Conservation (phyloP, 768 basidiomycete species). For the Neoboletus brunneissimus region DNA sequence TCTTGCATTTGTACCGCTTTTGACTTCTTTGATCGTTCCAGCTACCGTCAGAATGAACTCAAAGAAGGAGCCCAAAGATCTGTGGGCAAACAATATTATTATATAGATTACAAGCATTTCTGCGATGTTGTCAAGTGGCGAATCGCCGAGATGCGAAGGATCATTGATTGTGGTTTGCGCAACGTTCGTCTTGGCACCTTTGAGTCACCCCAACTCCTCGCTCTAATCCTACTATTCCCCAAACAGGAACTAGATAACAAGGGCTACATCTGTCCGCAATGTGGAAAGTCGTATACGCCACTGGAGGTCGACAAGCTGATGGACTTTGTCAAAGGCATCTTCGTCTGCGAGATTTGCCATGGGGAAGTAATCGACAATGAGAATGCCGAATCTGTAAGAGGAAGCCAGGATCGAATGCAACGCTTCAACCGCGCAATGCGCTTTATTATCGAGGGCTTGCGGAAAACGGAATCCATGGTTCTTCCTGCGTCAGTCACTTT, state of each 20-base stretch:
- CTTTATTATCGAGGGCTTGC: slow-evolving; percentile 81
- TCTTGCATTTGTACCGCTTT: background rate
- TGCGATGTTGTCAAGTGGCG: slow-evolving; percentile 99
- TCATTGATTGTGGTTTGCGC: slow-evolving; percentile 85
- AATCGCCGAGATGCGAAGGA: slow-evolving; percentile 86
- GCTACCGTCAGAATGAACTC: slow-evolving; percentile 88
- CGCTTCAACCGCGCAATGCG: slow-evolving; percentile 90
- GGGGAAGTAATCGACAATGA: slow-evolving; percentile 90
- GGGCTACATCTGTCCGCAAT: slow-evolving; percentile 94
- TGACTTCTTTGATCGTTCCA: slow-evolving; percentile 29
- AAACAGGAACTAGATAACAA: slow-evolving; percentile 90
- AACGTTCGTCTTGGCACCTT: slow-evolving; percentile 55
- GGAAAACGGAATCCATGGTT: slow-evolving; percentile 84
- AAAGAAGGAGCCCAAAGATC: slow-evolving; percentile 87
- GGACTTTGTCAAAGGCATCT: slow-evolving; percentile 60
- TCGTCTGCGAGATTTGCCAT: slow-evolving; percentile 86
- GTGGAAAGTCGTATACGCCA: slow-evolving; percentile 78
- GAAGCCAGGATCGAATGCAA: slow-evolving; percentile 94
- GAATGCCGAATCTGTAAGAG: slow-evolving; percentile 77
- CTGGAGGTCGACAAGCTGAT: slow-evolving; percentile 84
- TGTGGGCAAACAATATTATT: slow-evolving; percentile 90
- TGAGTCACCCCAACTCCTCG: background rate
- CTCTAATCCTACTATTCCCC: background rate
- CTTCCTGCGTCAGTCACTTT: slow-evolving; percentile 66
- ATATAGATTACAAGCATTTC: slow-evolving; percentile 92